Base-by-base conservation (phyloP, 805 yeast genomes). In the Candida insectalens region DNA sequence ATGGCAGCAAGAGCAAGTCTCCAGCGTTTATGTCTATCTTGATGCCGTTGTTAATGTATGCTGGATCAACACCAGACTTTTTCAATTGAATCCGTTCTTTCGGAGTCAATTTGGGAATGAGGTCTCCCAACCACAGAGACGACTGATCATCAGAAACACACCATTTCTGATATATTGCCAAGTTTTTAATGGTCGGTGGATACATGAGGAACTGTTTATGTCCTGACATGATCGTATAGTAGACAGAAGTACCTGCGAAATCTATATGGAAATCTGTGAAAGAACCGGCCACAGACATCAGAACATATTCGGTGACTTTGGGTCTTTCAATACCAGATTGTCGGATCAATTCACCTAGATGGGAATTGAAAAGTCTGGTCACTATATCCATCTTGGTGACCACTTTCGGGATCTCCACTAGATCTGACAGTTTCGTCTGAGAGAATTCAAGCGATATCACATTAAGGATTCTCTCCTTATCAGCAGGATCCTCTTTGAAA, bases 191-290 rank as follows among this genome's bases (percentile, higher is more conserved):
- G 0, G 94, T 74, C 3, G 95, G 95, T 0, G 94, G 95, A 45
- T 67, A 74, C 67, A 87, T 71, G 30, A 85, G 53, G 48, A 87
- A 87, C 21, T 74, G 68, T 47, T 87, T 87, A 3, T 59, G 45
- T 1, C 96, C 96, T n/a, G 67, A 59, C 12, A 87, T 57, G 3
- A 87, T 75, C 2, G 89, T 83, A 55, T 87, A 87, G 51, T 83
- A 87, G 4, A 87, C 96, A 1, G 92, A 81, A 0, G 95, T 83
- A 0, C 95, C 96, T 2, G 94, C 92, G 53, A 87, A 87, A 53
- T 87, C 96, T 28, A 87, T 64, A 54, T 87, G 96, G 57, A 85
- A 87, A 51, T 87, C 96, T 0, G 96, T 87, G 51, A 71, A 87
- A 2, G 92, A 75, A 39, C 78, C 73, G 18, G 66, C 61, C 3